Evolutionary conservation across 306 rosid genomes (phyloP).

Genomic region (Benincasa hispida): DNA sequence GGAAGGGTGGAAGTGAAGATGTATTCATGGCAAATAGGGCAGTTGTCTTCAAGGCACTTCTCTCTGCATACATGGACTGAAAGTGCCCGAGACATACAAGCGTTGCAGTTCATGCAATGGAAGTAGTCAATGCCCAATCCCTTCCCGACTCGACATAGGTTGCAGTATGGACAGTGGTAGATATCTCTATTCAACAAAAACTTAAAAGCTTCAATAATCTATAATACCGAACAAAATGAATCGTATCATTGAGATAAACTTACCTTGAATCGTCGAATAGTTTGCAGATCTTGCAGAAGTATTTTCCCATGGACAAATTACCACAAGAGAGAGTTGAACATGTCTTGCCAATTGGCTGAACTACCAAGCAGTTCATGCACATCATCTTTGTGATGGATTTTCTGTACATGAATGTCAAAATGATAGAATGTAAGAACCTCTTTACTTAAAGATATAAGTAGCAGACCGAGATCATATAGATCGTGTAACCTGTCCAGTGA

Average conservation of each 20-base stretch:
- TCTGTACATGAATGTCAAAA: constrained; percentile 31
- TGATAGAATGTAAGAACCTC: background rate
- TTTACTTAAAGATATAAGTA: background rate
- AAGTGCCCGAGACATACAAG: constrained; percentile 75
- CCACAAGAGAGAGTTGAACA: constrained; percentile 64
- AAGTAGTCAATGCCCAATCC: constrained; percentile 88
- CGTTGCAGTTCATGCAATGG: constrained; percentile 98
- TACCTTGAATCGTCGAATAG: constrained; percentile 80
- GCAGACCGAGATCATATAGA: background rate
- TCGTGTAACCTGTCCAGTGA: constrained; percentile 47
- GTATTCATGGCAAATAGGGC: constrained; percentile 92
- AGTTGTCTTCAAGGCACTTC: constrained; percentile 71
- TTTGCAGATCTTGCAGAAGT: constrained; percentile 81
- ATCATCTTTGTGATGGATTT: constrained; percentile 73
- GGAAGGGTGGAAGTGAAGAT: constrained; percentile 73
- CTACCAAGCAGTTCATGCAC: constrained; percentile 87
- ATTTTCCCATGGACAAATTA: constrained; percentile 71
- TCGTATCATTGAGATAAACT: background rate
- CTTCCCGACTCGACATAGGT: constrained; percentile 88
- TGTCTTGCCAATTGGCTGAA: constrained; percentile 56
- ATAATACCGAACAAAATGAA: constrained; percentile 4
- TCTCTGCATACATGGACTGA: constrained; percentile 67
- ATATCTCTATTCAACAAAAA: constrained; percentile 57
- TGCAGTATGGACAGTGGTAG: constrained; percentile 95
- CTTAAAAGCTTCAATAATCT: background rate